Conservation (phyloP, 2,329 filamentous ascomycete species). For the Thielaviopsis punctulata region DNA sequence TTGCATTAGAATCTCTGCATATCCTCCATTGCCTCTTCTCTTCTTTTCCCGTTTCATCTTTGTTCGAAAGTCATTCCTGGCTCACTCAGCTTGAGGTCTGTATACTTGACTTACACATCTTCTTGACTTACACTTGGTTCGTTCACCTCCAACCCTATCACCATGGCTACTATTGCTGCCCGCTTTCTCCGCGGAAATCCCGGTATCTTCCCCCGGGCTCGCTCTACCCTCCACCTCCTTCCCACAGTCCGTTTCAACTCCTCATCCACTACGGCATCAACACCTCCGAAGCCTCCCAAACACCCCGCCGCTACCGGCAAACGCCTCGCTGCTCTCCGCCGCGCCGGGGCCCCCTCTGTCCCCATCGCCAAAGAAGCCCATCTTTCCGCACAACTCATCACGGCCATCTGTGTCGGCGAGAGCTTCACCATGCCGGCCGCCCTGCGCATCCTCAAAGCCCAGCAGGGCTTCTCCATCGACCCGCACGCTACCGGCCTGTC, state of each 20-base stretch:
- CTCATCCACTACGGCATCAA: background rate
- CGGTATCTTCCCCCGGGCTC: background rate
- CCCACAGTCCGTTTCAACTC: background rate
- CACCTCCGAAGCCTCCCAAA: constrained; percentile 2
- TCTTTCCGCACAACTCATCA: constrained; percentile 21
- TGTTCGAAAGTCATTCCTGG: background rate
- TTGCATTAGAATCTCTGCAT: background rate
- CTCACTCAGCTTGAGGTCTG: background rate
- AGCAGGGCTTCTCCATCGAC: constrained; percentile 41
- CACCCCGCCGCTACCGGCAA: background rate
- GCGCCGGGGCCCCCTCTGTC: constrained; percentile 3
- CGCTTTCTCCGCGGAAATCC: background rate
- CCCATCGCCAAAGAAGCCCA: background rate
- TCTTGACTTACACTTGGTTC: background rate
- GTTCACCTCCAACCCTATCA: background rate
- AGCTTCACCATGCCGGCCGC: constrained; percentile 47
- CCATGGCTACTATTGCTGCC: background rate
- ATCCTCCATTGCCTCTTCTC: background rate
- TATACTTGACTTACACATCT: background rate
- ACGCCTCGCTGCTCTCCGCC: constrained; percentile 8
- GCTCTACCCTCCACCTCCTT: background rate
- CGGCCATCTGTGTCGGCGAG: constrained; percentile 44
- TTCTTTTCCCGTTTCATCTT: background rate
- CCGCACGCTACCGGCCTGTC: constrained; percentile 45
- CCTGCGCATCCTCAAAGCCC: constrained; percentile 35